These are phyloP conservation scores for Candida tropicalis DNA, from an alignment of 1,139 yeast genomes.

Conservation along the genomic window DNA sequence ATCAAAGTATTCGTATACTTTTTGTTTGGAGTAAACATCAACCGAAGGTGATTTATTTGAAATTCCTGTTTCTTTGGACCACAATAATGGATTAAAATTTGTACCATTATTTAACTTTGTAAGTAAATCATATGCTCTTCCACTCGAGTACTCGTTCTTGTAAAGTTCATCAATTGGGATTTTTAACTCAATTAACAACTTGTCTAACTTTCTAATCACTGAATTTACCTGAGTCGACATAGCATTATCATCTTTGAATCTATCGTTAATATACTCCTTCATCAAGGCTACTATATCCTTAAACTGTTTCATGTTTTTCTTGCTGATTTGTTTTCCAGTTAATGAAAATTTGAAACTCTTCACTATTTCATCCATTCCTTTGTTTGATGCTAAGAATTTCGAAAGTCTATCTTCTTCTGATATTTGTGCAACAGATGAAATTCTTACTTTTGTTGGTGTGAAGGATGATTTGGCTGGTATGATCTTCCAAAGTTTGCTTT, in stretches of 20 bases:
- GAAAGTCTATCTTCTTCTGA: conserved; percentile 32
- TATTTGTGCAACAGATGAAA: conserved; percentile 45
- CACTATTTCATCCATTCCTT: conserved; percentile 26
- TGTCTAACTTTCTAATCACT: conserved; percentile 38
- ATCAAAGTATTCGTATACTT: conserved; percentile 41
- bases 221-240: conserved; percentile 37
- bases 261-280: conserved; percentile 53
- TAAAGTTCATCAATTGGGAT: conserved; percentile 17
- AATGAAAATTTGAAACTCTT: conserved; percentile 20
- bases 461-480: conserved; percentile 31
- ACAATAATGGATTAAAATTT: conserved; percentile 50
- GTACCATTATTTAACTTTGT: conserved; percentile 13
- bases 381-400: conserved; percentile 28
- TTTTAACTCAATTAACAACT: conserved; percentile 21
- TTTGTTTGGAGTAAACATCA: conserved; percentile 43
- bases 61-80: conserved; percentile 44
- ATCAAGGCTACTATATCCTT: conserved; percentile 39
- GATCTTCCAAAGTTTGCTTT: conserved; percentile 48
- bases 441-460: conserved; percentile 49
- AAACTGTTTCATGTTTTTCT: conserved; percentile 27
- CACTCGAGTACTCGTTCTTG: conserved; percentile 46
- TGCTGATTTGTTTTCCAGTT: conserved; percentile 15
- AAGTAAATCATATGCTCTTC: conserved; percentile 52
- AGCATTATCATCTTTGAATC: conserved; percentile 42
- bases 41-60: conserved; percentile 42